Percentiles rank a stretch among this genome's conserved stretches.
Conservation (phyloP, 2,329 filamentous ascomycete genomes). For the Trichoderma polysporum region DNA sequence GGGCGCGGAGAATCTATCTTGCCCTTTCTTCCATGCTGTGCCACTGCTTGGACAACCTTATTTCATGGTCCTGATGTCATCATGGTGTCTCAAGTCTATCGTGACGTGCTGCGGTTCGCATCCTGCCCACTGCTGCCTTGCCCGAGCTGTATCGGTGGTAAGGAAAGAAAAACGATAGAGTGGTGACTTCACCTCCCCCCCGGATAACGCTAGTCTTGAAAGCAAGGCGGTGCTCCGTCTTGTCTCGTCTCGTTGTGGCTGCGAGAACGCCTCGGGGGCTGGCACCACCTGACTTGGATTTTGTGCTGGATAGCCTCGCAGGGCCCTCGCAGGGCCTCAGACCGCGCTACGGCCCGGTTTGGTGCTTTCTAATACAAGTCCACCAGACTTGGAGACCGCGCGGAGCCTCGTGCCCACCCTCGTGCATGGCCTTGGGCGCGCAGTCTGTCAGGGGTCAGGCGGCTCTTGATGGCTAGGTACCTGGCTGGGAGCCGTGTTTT, state of each 20-base stretch:
- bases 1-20: background rate
- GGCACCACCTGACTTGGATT: conserved; percentile 12
- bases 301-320: conserved; percentile 14
- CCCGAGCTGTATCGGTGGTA: background rate
- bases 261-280: conserved; percentile 20
- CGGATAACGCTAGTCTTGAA: background rate
- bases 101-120: conserved; percentile 17
- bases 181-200: background rate
- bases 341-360: conserved; percentile 1
- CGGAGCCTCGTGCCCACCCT: conserved; percentile 16
- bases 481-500: background rate
- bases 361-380: background rate
- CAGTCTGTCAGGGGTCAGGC: background rate
- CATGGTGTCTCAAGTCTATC: conserved; percentile 12
- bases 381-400: conserved; percentile 1
- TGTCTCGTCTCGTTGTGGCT: background rate
- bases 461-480: conserved; percentile 15
- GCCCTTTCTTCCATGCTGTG: background rate
- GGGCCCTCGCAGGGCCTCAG: background rate
- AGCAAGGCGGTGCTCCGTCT: conserved; percentile 9
- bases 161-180: background rate
- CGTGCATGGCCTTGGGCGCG: background rate
- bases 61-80: conserved; percentile 7
- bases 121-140: conserved; percentile 3
- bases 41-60: background rate